Conservation (phyloP, 2,329 filamentous ascomycete species). For the Tolypocladium ophioglossoides region DNA sequence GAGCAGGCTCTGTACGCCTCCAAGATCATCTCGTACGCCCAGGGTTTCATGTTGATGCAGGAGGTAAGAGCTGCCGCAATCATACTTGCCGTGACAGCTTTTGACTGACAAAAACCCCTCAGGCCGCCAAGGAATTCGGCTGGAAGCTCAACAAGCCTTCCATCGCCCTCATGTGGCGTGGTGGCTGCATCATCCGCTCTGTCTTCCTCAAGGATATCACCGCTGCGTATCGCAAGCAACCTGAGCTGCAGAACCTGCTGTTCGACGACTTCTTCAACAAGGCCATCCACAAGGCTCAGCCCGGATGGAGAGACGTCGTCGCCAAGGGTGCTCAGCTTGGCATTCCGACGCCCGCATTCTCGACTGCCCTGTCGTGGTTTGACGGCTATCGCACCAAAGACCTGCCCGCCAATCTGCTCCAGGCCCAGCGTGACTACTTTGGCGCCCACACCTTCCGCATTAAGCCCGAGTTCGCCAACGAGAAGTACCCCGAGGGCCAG, state of each 20-base stretch:
- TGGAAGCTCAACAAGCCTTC: slow-evolving; percentile 99
- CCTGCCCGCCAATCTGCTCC: slow-evolving; percentile 93
- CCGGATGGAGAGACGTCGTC: slow-evolving; percentile 84
- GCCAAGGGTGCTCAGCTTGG: slow-evolving; percentile 87
- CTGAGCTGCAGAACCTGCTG: slow-evolving; percentile 92
- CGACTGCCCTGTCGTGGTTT: slow-evolving; percentile 95
- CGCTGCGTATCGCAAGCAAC: slow-evolving; percentile 86
- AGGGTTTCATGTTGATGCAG: slow-evolving; percentile 99
- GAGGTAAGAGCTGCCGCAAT: slow-evolving; percentile 48
- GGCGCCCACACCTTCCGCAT: slow-evolving; percentile 85
- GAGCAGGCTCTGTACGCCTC: slow-evolving; percentile 98
- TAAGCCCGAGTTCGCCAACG: slow-evolving; percentile 69
- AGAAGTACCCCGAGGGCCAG: slow-evolving; percentile 73
- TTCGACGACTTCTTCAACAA: slow-evolving; percentile 99
- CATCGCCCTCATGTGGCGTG: slow-evolving; percentile 99
- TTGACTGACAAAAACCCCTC: background rate
- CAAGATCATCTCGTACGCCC: slow-evolving; percentile 99
- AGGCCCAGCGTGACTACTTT: slow-evolving; percentile 99
- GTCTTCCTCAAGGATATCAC: slow-evolving; percentile 99
- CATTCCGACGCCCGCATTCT: slow-evolving; percentile 94
- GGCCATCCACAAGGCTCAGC: slow-evolving; percentile 93
- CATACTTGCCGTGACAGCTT: background rate
- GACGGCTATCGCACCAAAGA: slow-evolving; percentile 97
- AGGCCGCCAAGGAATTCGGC: slow-evolving; percentile 89
- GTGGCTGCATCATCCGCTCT: slow-evolving; percentile 98